phyloP scores from a whole-genome alignment of 768 basidiomycete species.

The Boletus patriciae region DNA sequence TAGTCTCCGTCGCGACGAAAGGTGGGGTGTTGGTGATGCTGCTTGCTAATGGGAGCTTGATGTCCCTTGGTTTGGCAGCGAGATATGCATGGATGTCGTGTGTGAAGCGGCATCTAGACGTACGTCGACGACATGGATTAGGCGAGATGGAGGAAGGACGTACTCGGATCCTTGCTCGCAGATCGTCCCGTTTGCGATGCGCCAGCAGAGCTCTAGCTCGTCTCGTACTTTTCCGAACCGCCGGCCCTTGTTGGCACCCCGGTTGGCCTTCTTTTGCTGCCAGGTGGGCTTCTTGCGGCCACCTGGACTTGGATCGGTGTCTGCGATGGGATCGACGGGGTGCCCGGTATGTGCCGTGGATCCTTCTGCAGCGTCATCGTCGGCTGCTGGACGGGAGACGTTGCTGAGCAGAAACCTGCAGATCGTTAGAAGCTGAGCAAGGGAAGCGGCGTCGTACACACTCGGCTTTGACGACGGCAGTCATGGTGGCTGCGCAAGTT shows the following conservation, averaged over 20 bases:
- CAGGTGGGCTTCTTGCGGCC: conserved; percentile 48
- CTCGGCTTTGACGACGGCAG: conserved; percentile 56
- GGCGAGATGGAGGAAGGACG: conserved; percentile 16
- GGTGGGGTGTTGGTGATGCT: conserved; percentile 50
- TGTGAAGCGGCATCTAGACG: conserved; percentile 66
- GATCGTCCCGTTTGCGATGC: conserved; percentile 61
- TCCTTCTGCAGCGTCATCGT: conserved; percentile 69
- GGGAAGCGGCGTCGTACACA: conserved; percentile 24
- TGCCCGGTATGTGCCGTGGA: conserved; percentile 37
- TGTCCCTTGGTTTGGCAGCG: conserved; percentile 69
- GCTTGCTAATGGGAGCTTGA: conserved; percentile 52
- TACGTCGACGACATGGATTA: background rate
- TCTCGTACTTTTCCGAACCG: conserved; percentile 77
- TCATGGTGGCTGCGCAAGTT: conserved; percentile 24
- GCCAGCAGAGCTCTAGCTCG: conserved; percentile 81
- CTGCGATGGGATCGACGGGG: conserved; percentile 32
- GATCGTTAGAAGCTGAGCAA: background rate
- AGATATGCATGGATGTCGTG: conserved; percentile 82
- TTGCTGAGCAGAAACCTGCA: conserved; percentile 43
- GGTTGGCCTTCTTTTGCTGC: conserved; percentile 69
- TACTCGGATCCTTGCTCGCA: conserved; percentile 75
- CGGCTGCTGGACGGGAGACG: conserved; percentile 31
- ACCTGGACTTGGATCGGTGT: conserved; percentile 28
- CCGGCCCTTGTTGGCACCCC: conserved; percentile 83
- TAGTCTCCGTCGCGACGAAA: conserved; percentile 39